phyloP scores from a whole-genome alignment of 176 grass and related monocot genomes.

The Microstegium vimineum region DNA sequence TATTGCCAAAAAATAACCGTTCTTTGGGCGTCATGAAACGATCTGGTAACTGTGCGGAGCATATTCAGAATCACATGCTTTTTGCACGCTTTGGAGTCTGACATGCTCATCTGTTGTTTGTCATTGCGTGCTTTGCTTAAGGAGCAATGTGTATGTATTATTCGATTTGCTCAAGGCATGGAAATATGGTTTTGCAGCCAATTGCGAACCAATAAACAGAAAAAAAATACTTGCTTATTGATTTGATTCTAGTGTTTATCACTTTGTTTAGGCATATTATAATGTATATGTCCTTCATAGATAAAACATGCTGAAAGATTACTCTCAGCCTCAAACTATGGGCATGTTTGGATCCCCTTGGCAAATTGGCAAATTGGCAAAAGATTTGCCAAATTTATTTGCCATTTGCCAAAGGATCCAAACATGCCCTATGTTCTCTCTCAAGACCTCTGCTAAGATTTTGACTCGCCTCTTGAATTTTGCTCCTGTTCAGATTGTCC shows the following conservation, averaged over 20 bases:
- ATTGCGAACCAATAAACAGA: neutral
- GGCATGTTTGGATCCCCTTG: no score
- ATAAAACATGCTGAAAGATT: neutral
- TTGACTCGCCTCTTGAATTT: neutral
- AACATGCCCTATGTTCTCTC: neutral
- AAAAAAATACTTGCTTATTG: neutral
- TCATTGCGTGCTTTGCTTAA: neutral
- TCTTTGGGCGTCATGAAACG: neutral
- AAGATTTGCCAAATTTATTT: no score
- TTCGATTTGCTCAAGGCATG: neutral
- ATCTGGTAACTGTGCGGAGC: neutral
- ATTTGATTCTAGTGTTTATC: neutral
- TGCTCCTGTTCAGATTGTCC: conserved; percentile 15
- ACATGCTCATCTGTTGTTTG: neutral
- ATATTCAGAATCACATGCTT: neutral
- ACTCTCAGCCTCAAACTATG: neutral
- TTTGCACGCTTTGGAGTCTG: neutral
- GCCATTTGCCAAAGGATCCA: no score
- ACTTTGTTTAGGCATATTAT: neutral
- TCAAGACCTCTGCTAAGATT: neutral
- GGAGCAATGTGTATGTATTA: neutral
- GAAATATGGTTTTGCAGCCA: neutral
- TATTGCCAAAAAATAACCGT: rapidly evolving
- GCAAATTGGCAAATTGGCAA: no score
- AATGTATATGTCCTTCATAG: neutral